Evolutionary conservation across 2,329 filamentous ascomycete genomes (phyloP).

Genomic region (Fonsecaea nubica): DNA sequence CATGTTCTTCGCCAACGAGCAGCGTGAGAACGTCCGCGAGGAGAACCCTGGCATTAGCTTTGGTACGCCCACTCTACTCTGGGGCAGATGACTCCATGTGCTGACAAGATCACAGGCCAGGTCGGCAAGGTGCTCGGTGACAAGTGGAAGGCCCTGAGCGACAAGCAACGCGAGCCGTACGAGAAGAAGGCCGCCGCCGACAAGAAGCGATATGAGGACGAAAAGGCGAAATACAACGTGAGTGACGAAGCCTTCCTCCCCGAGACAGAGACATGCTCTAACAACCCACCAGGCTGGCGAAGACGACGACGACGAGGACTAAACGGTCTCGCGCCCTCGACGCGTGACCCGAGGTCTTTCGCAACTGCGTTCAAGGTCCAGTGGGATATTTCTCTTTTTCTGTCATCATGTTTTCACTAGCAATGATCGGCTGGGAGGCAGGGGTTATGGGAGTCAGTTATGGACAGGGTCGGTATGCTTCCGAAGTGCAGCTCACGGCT

Average conservation of each 20-base stretch:
- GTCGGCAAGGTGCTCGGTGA: constrained; percentile 98
- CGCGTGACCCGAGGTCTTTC: constrained; percentile 11
- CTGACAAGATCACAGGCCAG: constrained; percentile 65
- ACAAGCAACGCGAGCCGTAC: constrained; percentile 91
- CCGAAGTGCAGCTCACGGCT: constrained; percentile 25
- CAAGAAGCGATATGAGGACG: constrained; percentile 99
- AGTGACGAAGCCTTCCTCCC: constrained; percentile 14
- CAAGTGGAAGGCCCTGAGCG: constrained; percentile 95
- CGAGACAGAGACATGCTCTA: neutral
- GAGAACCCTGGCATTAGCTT: constrained; percentile 98
- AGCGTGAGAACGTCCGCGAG: constrained; percentile 96
- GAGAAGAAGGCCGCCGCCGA: constrained; percentile 95
- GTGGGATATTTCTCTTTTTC: constrained; percentile 21
- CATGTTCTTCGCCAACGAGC: constrained; percentile 99
- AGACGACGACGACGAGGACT: constrained; percentile 34
- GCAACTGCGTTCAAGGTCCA: constrained; percentile 24
- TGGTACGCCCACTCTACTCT: constrained; percentile 62
- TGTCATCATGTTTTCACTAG: constrained; percentile 36
- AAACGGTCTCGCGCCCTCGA: constrained; percentile 18
- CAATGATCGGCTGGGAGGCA: constrained; percentile 35
- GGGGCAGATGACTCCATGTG: constrained; percentile 6
- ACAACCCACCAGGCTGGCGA: constrained; percentile 10
- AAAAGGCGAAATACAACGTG: constrained; percentile 93
- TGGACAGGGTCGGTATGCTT: constrained; percentile 33
- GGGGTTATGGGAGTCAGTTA: constrained; percentile 35